These are phyloP conservation scores for Fomitiporia mediterranea DNA, from an alignment of 1,284 basidiomycete genomes.

Conservation along the genomic window DNA sequence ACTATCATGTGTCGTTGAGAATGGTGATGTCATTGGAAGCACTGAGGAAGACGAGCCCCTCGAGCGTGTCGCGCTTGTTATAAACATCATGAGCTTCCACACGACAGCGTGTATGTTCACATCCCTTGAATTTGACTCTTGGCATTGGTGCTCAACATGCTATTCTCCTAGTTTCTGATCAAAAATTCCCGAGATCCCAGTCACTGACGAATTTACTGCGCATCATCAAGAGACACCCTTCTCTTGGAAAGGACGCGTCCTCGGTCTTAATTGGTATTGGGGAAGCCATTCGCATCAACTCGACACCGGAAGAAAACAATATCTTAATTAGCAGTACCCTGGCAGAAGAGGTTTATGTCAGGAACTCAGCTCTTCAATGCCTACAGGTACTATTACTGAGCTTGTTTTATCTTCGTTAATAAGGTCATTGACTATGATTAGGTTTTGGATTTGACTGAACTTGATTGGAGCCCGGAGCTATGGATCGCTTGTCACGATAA, in stretches of 20 bases:
- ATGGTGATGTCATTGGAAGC: slow-evolving; percentile 60
- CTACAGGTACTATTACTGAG: slow-evolving; percentile 63
- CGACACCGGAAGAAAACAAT: slow-evolving; percentile 57
- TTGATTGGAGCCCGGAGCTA: slow-evolving; percentile 88
- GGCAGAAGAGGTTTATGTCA: slow-evolving; percentile 84
- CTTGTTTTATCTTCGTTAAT: background rate
- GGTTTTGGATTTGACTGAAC: slow-evolving; percentile 93
- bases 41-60: slow-evolving; percentile 71
- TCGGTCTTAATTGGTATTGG: slow-evolving; percentile 82
- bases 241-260: slow-evolving; percentile 83
- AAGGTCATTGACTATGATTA: slow-evolving; percentile 30
- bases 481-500: slow-evolving; percentile 90
- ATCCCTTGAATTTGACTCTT: slow-evolving; percentile 7
- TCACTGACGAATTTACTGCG: slow-evolving; percentile 73
- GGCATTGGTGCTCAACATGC: background rate
- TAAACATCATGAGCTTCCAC: slow-evolving; percentile 88
- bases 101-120: slow-evolving; percentile 69
- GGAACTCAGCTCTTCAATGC: slow-evolving; percentile 88
- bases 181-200: slow-evolving; percentile 66
- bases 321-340: slow-evolving; percentile 75
- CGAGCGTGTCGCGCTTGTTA: slow-evolving; percentile 83
- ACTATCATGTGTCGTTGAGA: slow-evolving; percentile 63
- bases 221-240: slow-evolving; percentile 75
- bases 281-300: slow-evolving; percentile 71
- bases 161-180: slow-evolving; percentile 50